Percentiles rank a stretch among this genome's conserved stretches.
phyloP scores from a whole-genome alignment of 257 asterid genomes.

The Plantago major region DNA sequence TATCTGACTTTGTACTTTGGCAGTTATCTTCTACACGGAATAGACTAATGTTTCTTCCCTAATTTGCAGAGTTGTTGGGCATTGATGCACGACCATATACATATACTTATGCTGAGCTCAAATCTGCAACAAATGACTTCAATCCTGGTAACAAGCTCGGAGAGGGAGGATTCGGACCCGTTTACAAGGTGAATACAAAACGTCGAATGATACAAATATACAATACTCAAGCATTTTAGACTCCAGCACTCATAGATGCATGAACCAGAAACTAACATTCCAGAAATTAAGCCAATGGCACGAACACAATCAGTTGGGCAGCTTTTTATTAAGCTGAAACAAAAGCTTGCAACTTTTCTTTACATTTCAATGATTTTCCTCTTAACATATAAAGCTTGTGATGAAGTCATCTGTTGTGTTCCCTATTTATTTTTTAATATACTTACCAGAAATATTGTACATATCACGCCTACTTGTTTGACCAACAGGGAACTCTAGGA shows the following conservation, averaged over 20 bases:
- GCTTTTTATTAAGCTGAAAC: too few relatives aligned
- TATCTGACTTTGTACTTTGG: not conserved
- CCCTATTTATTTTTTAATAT: too few relatives aligned
- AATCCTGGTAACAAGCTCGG: constrained; percentile 68
- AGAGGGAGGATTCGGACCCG: constrained; percentile 96
- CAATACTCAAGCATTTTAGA: not conserved
- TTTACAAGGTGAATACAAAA: constrained; percentile 51
- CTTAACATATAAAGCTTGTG: too few relatives aligned
- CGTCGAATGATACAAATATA: not conserved
- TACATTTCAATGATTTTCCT: too few relatives aligned
- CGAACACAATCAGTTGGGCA: too few relatives aligned
- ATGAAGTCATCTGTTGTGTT: too few relatives aligned
- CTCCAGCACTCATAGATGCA: not conserved
- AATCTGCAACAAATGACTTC: constrained; percentile 66
- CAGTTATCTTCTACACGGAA: not conserved
- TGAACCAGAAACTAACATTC: not conserved
- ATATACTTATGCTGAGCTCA: constrained; percentile 62
- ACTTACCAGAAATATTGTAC: too few relatives aligned
- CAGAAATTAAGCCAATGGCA: not conserved
- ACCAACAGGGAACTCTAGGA: constrained; percentile 57
- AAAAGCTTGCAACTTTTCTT: too few relatives aligned
- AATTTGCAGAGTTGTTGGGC: constrained; percentile 58
- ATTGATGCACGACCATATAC: constrained; percentile 76
- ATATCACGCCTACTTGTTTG: not conserved
- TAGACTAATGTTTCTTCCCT: not conserved